Conservation (phyloP, 169 alveolate genomes). For the Plasmodium vinckei region DNA sequence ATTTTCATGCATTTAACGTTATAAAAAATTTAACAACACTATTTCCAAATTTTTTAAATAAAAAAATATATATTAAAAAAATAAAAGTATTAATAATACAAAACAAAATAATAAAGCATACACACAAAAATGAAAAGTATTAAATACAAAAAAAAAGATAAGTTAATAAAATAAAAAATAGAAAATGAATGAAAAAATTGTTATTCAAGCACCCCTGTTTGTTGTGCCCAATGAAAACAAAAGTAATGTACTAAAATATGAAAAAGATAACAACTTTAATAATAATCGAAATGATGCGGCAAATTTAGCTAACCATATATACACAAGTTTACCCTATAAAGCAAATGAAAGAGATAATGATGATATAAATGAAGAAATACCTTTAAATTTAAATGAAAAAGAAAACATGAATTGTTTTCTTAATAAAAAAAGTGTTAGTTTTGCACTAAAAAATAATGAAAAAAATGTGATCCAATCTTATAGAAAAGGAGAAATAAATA, state of each 20-base stretch:
- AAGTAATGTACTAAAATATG: slow-evolving; percentile 59
- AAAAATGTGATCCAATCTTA: slow-evolving; percentile 25
- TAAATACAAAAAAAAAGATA: no score
- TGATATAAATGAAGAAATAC: neutral
- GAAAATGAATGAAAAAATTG: slow-evolving; percentile 49
- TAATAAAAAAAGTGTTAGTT: slow-evolving; percentile 24
- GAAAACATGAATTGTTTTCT: slow-evolving; percentile 71
- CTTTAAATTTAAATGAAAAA: slow-evolving; percentile 49
- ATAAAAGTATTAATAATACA: no score
- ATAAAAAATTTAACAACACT: no score
- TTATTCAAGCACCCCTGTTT: slow-evolving; percentile 72
- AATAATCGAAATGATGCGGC: slow-evolving; percentile 37
- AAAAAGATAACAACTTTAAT: slow-evolving; percentile 35
- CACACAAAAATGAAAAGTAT: neutral
- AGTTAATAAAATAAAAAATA: no score
- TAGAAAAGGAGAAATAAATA: slow-evolving; percentile 72
- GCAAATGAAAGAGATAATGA: slow-evolving; percentile 25
- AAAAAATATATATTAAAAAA: no score
- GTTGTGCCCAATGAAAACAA: slow-evolving; percentile 35
- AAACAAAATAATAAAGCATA: no score
- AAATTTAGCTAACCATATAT: slow-evolving; percentile 26
- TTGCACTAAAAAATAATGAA: slow-evolving; percentile 10
- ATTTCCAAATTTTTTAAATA: no score
- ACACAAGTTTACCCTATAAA: slow-evolving; percentile 31
- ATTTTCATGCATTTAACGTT: no score